Conservation (phyloP, 2,329 filamentous ascomycete genomes). For the Colletotrichum lini region DNA sequence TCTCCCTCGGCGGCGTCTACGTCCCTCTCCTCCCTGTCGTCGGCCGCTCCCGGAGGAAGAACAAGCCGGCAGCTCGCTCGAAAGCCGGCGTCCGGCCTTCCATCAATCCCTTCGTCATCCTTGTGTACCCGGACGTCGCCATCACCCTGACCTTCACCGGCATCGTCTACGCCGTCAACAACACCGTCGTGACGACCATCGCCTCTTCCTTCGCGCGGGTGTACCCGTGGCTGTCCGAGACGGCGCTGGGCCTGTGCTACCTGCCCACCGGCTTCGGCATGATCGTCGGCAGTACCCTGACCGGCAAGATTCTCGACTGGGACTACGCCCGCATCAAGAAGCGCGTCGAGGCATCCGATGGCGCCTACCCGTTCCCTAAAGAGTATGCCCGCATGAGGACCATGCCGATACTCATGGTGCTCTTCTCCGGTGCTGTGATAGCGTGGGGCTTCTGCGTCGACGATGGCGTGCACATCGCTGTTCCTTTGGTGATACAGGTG, state of each 20-base stretch:
- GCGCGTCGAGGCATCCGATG: slow-evolving; percentile 2
- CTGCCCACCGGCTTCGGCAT: slow-evolving; percentile 51
- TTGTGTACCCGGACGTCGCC: slow-evolving; percentile 50
- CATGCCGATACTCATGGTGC: slow-evolving; percentile 45
- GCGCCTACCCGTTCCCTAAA: slow-evolving; percentile 45
- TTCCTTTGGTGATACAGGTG: slow-evolving; percentile 46
- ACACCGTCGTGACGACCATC: slow-evolving; percentile 53
- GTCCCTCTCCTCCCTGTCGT: slow-evolving; percentile 44
- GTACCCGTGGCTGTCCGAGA: slow-evolving; percentile 48
- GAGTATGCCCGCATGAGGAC: slow-evolving; percentile 47
- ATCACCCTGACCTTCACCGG: slow-evolving; percentile 51
- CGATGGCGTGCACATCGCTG: slow-evolving; percentile 45
- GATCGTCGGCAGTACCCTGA: slow-evolving; percentile 48
- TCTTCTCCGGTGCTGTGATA: slow-evolving; percentile 46
- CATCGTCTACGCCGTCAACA: slow-evolving; percentile 53
- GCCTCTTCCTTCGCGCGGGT: slow-evolving; percentile 49
- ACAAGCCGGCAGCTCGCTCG: slow-evolving; percentile 4
- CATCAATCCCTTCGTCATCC: slow-evolving; percentile 50
- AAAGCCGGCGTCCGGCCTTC: slow-evolving; percentile 25
- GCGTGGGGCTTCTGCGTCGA: slow-evolving; percentile 50
- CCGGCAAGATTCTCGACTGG: slow-evolving; percentile 50
- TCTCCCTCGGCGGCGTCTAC: slow-evolving; percentile 40
- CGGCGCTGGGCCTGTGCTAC: slow-evolving; percentile 51
- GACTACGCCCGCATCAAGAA: slow-evolving; percentile 48
- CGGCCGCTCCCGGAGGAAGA: slow-evolving; percentile 33